These are phyloP conservation scores for Aspergillus bertholletiae DNA, from an alignment of 495 filamentous ascomycete genomes.

Conservation along the genomic window DNA sequence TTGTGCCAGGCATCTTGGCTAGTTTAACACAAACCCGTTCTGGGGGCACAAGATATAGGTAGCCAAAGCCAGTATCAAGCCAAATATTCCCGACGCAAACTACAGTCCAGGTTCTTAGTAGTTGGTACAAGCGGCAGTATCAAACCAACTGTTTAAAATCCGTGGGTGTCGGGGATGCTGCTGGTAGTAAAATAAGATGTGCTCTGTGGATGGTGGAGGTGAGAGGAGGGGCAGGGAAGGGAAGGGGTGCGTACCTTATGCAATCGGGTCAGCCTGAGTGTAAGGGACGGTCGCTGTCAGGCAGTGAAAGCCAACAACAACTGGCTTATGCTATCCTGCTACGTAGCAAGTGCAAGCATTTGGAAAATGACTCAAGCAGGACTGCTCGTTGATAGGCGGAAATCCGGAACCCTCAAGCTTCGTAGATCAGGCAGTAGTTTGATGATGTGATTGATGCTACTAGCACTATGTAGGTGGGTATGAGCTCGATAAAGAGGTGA, in stretches of 20 bases:
- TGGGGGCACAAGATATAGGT: not conserved
- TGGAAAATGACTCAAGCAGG: not conserved
- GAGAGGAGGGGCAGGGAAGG: not conserved
- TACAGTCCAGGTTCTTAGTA: not conserved
- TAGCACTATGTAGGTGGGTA: not conserved
- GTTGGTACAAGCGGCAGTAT: too few relatives aligned
- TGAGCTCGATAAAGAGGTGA: too few relatives aligned
- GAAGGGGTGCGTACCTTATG: constrained; percentile 10
- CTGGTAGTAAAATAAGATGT: not conserved
- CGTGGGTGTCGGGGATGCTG: not conserved
- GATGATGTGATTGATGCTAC: too few relatives aligned
- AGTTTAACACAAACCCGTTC: not conserved
- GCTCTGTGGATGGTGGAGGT: not conserved
- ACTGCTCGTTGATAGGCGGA: not conserved
- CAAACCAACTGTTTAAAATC: too few relatives aligned
- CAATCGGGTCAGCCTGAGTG: constrained; percentile 20
- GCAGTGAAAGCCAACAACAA: constrained; percentile 13
- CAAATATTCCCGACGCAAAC: not conserved
- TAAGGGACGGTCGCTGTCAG: constrained; percentile 15
- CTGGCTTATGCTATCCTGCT: not conserved
- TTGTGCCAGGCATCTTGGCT: constrained; percentile 30
- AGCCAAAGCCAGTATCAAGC: not conserved
- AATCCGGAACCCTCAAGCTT: not conserved
- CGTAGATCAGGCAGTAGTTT: not conserved
- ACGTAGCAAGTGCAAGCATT: not conserved